Base-by-base conservation (phyloP, 306 rosid genomes). In the Hippophae tibetana region DNA sequence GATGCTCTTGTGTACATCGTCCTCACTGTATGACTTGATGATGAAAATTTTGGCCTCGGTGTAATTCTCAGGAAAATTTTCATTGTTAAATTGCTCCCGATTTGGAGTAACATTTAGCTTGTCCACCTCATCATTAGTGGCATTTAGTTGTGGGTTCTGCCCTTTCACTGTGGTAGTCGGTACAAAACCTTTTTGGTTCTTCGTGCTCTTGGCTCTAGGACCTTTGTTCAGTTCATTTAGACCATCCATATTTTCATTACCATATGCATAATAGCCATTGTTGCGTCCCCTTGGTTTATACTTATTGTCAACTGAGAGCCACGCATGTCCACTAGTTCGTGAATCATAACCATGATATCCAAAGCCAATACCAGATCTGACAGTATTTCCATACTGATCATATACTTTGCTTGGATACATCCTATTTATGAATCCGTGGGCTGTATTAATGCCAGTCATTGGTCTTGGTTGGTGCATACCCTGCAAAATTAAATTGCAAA, bases 21-120 rank as follows among this genome's bases (percentile, higher is more conserved):
- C 99, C 70, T 92, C 99, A 8, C 99, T 92, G 43, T 92, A 92
- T 5, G 99, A 92, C 77, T 92, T 92, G 0, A 92, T 92, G 66
- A 92, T 72, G 51, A 88, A 92, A 62, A 82, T 71, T 54, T 84
- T 92, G 49, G 95, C 95, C 69, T 88, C 88, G 3, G 76, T 18
- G 13, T 78, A 88, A 3, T 82, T 83, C 60, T 88, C 95, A 0
- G 86, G 77, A 25, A 92, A 88, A 75, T 84, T 95, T 54, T 72
- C 53, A 54, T 59, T 82, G 69, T 87, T 87, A 59, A 85, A 92
- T 52, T 80, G 88, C 1, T 86, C 93, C 10, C 77, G 75, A 58
- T 83, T 93, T 45, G 96, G 95, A 56, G 71, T 4, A 59, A 57
- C 48, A 55, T 23, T 47, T 0, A 61, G 54, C 67, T 76, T 85